Percentiles rank a stretch among this genome's conserved stretches.
Evolutionary conservation across 202 grass and related monocot species (phyloP).

Genomic region (Saccharum hybrid): DNA sequence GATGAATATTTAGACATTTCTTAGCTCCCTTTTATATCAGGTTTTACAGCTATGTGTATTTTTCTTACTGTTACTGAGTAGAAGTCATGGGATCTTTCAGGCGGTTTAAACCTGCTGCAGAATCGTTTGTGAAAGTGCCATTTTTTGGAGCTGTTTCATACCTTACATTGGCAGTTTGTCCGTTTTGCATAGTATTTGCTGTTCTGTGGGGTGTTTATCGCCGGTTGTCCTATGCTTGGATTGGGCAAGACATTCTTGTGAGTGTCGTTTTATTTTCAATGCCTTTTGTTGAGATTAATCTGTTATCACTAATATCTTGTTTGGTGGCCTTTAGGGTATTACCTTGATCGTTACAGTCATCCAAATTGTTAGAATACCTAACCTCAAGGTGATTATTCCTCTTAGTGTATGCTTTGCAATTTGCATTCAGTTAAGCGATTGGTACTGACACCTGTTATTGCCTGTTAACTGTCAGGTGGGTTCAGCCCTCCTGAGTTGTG

Average conservation of each 20-base stretch:
- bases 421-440: slow-evolving; percentile 11
- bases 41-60: background rate
- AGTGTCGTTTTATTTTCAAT: slow-evolving; percentile 28
- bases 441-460: slow-evolving; percentile 29
- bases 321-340: slow-evolving; percentile 76
- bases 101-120: slow-evolving; percentile 85
- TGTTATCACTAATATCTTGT: slow-evolving; percentile 12
- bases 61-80: slow-evolving; percentile 28
- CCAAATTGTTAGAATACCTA: slow-evolving; percentile 98
- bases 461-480: slow-evolving; percentile 66
- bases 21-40: slow-evolving; percentile 20
- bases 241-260: slow-evolving; percentile 99
- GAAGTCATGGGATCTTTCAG: slow-evolving; percentile 57
- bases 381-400: slow-evolving; percentile 86
- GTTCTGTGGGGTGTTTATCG: slow-evolving; percentile 88
- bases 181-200: slow-evolving; percentile 81
- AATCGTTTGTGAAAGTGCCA: slow-evolving; percentile 86
- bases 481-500: slow-evolving; percentile 82
- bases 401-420: background rate
- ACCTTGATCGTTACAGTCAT: slow-evolving; percentile 92
- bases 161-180: slow-evolving; percentile 82
- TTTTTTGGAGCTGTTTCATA: slow-evolving; percentile 95
- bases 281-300: slow-evolving; percentile 22
- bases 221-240: slow-evolving; percentile 70
- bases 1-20: slow-evolving; percentile 26